Base-by-base conservation (phyloP, 2,329 filamentous ascomycete genomes). In the Clonostachys byssicola region DNA sequence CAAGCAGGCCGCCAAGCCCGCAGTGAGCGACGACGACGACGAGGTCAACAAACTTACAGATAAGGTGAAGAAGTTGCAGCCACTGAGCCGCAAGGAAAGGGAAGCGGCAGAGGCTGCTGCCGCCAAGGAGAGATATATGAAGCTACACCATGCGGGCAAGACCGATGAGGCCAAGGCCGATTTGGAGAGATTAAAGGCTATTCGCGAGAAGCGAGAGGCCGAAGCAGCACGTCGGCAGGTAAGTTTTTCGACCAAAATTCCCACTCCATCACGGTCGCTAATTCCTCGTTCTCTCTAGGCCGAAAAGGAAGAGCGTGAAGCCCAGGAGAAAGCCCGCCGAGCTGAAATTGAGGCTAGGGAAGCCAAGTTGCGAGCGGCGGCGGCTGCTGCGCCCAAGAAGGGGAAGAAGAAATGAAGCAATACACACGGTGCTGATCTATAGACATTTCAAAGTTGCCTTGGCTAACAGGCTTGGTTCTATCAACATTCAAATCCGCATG, bases 101-200 rank as follows among this genome's bases (percentile, higher is more conserved):
- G 79, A 97, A 73, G 88, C 92, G 3, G 61, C 94, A 34, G 88
- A 96, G 71, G 92, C 92, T 2, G 85, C 87, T 52, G 88, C 92
- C 64, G 90, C 89, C 33, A 92, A 91, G 66, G 92, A 96, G 74
- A 80, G 85, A 56, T 96, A 96, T 63, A 81, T 90, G 75, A 95
- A 95, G 71, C 68, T 96, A 58, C 92, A 96, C 61, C 89, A 91
- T 48, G 88, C 91, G 62, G 92, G 92, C 60, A 97, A 97, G 83
- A 97, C 94, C 41, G 94, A 99, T 51, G 89, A 96, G 76, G 92
- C 92, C 43, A 87, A 89, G 65, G 86, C 89, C 6, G 94, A 99
- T 68, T 63, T 97, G 56, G 92, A 90, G 49, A 81, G 94, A 47
- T 71, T 99, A 60, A 83, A 76, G 65, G 64, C 92, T 50, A 90